Evolutionary conservation across 768 basidiomycete genomes (phyloP), one percentile per base, ranked within the genome.

Genomic region (Kondoa subrosea): DNA sequence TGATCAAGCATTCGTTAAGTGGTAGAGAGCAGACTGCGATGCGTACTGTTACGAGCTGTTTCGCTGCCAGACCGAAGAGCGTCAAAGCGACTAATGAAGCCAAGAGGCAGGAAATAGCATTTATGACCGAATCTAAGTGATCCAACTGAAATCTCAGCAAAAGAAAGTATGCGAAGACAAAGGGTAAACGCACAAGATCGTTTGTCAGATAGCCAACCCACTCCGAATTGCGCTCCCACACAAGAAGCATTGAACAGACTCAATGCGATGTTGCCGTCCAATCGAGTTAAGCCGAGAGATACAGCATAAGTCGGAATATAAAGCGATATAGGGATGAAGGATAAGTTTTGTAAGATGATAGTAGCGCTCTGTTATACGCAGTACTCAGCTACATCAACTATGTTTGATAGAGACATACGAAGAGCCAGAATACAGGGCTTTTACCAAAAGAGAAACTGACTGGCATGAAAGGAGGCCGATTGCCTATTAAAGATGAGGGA

Each of bases 251-350:
- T 60, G 58, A 60, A 60, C 8, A 60, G 58, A 60, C 58, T 60
- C 14, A 60, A 27, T 12, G 58, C 58, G 8, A 60, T 12, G 29
- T 60, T 60, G 25, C 58, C 58, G 25, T 25, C 14, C 25, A 27
- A 14, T 4, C 25, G 30, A 15, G 12, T 60, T 12, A 60, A 27
- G 14, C 58, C 33, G 12, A 73, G 32, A 1, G 57, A 14, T 25
- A 59, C 27, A 25, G 70, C 27, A 67, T 70, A 73, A 14, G 63
- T 71, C 8, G 70, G 63, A 27, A 73, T 59, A 57, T 70, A 71
- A 30, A 70, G 30, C 8, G 70, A 65, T 1, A 68, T 66, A 3
- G 72, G 70, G 34, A 73, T 69, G 56, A 56, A 68, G 0, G 70
- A 63, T 14, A 73, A 40, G 1, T 57, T 61, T 4, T 61, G 64